Base-by-base conservation (phyloP, 345 rosid species). In the Streptanthus diversifolius region DNA sequence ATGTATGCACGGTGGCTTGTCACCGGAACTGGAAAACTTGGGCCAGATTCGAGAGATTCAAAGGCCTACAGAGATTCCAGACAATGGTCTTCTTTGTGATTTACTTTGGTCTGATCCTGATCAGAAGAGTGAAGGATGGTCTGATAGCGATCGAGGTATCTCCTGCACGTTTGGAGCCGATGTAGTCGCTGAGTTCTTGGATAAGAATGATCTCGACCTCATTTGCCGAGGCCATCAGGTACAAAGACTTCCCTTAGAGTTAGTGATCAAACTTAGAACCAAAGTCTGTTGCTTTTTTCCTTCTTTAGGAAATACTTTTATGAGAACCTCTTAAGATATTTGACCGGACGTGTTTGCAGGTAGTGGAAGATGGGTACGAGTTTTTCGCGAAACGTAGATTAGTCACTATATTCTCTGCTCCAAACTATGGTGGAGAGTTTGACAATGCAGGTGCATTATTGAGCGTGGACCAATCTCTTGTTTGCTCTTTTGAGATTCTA, bases 341-440 rank as follows among this genome's bases (percentile, higher is more conserved):
- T 72, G 59, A 27, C 4, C 19, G 44, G 60, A 58, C 7, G 10
- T 21, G 71, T 45, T 71, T 77, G 64, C 83, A 95, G 99, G 98
- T 92, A 58, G 99, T 95, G 79, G 99, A 95, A 81, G 99, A 95
- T 36, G 98, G 99, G 12, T 92, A 95, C 1, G 97, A 95, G 81
- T 95, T 95, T 66, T 95, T 95, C 13, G 98, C 97, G 0, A 87
- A 84, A 70, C 77, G 97, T 77, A 84, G 85, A 73, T 78, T 95
- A 74, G 99, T 95, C 35, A 95, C 97, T 0, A 90, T 95, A 60
- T 95, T 95, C 81, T 95, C 99, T 14, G 99, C 99, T 54, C 95
- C 99, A 49, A 95, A 95, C 87, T 95, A 95, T 66, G 99, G 98
- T 9, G 99, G 99, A 51, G 99, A 95, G 80, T 95, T 95, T 72